A percentile compares a stretch with the other conserved stretches of the same genome.
These are phyloP conservation scores for Dittrichia graveolens DNA, from an alignment of 129 eudicot genomes.

Conservation along the genomic window DNA sequence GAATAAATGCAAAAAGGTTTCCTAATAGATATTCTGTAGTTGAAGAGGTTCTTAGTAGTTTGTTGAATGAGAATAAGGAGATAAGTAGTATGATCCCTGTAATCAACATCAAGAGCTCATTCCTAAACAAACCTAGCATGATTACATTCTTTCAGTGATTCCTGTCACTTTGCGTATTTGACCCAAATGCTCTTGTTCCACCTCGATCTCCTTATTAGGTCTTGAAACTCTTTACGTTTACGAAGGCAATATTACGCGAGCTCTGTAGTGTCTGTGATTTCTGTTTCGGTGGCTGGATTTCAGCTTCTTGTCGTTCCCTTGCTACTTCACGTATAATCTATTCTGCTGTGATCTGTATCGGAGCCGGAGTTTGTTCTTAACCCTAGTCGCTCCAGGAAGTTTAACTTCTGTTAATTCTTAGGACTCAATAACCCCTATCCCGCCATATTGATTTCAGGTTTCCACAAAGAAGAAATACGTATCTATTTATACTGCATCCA, in stretches of 20 bases:
- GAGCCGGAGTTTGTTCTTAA: conserved; percentile 95
- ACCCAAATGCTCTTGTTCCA: conserved; percentile 94
- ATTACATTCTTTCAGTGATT: conserved; percentile 69
- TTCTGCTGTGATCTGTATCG: conserved; percentile 89
- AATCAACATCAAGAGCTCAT: conserved; percentile 76
- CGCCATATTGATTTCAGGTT: conserved; percentile 20
- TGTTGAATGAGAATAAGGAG: too few species aligned
- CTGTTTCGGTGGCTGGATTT: conserved; percentile 93
- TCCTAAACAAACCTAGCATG: conserved; percentile 89
- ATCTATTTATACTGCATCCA: too few species aligned
- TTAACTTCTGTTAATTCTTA: conserved; percentile 81
- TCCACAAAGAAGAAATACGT: background rate
- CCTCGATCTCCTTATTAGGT: conserved; percentile 64
- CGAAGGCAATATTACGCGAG: conserved; percentile 87
- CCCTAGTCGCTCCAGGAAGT: conserved; percentile 81
- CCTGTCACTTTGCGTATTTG: conserved; percentile 95
- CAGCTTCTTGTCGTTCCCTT: conserved; percentile 86
- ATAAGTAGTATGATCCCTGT: conserved; percentile 82
- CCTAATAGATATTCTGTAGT: too few species aligned
- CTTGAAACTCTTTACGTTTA: conserved; percentile 82
- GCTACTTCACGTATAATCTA: conserved; percentile 96
- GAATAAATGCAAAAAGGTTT: too few species aligned
- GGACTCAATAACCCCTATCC: conserved; percentile 71
- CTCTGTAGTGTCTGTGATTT: conserved; percentile 77
- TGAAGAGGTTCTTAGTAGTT: too few species aligned